Percentiles rank a stretch among this genome's conserved stretches.
Evolutionary conservation across 768 basidiomycete species (phyloP).

Genomic region (Leccinum olivaceopallidum): DNA sequence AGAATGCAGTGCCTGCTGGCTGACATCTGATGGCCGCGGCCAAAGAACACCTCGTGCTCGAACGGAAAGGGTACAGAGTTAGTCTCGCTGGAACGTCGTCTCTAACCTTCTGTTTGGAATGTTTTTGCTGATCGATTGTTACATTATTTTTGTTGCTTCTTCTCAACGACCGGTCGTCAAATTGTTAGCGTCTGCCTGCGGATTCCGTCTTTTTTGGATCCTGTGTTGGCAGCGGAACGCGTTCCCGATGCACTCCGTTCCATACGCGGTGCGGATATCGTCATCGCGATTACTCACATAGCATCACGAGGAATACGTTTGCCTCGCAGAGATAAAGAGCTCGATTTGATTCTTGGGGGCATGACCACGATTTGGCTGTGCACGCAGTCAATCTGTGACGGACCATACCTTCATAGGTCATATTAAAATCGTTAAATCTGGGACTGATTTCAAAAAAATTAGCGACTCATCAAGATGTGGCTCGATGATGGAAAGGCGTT

Average conservation of each 20-base stretch:
- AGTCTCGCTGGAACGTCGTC: slow-evolving; percentile 15
- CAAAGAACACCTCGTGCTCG: slow-evolving; percentile 10
- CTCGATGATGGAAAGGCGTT: neutral
- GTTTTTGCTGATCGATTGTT: neutral
- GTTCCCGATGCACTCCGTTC: slow-evolving; percentile 6
- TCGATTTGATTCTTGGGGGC: slow-evolving; percentile 14
- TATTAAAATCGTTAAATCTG: slow-evolving; percentile 10
- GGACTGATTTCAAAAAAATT: slow-evolving; percentile 6
- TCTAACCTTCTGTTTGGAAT: neutral
- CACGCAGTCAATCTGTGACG: neutral
- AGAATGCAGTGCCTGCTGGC: slow-evolving; percentile 9
- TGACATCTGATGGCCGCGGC: slow-evolving; percentile 4
- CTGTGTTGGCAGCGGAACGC: slow-evolving; percentile 11
- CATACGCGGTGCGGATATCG: slow-evolving; percentile 1
- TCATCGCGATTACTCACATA: slow-evolving; percentile 15
- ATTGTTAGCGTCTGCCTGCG: slow-evolving; percentile 9
- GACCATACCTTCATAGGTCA: slow-evolving; percentile 1
- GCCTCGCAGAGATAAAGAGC: neutral
- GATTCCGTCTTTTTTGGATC: slow-evolving; percentile 8
- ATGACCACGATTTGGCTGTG: slow-evolving; percentile 16
- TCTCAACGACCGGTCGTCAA: slow-evolving; percentile 7
- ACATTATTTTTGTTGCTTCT: neutral
- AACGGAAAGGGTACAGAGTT: slow-evolving; percentile 7
- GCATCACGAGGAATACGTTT: slow-evolving; percentile 10
- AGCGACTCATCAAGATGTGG: slow-evolving; percentile 8